Percentiles rank a stretch among this genome's conserved stretches.
Conservation (phyloP, 257 asterid species). For the Apocynum venetum region DNA sequence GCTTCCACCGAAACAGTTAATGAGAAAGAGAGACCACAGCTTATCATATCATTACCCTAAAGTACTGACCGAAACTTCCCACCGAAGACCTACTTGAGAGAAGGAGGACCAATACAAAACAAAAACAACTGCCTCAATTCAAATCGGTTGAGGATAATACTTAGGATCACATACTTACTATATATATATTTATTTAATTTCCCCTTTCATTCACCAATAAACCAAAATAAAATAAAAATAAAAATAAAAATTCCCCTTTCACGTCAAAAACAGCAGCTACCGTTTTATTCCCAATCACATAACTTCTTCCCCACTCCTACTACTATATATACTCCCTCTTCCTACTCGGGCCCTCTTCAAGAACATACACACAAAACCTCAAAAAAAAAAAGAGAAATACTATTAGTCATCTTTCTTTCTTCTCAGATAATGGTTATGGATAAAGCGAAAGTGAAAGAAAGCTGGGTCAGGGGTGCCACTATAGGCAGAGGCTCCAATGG, state of each 20-base stretch:
- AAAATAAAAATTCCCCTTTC: background rate
- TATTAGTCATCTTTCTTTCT: no score
- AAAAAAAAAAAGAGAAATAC: no score
- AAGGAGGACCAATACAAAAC: background rate
- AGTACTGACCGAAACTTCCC: background rate
- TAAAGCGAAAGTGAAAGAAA: background rate
- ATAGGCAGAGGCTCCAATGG: conserved; percentile 58
- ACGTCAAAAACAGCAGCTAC: conserved; percentile 13
- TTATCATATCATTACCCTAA: background rate
- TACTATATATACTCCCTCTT: background rate
- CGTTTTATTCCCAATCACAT: no score
- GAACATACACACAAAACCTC: background rate
- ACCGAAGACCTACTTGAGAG: background rate
- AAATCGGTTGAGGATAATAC: conserved; percentile 48
- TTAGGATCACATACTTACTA: background rate
- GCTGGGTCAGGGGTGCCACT: conserved; percentile 40
- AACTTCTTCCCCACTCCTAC: background rate
- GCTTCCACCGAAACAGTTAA: conserved; percentile 5
- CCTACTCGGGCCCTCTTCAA: background rate
- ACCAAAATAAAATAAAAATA: no score
- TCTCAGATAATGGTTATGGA: conserved; percentile 13
- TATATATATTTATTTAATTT: no score
- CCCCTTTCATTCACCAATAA: no score
- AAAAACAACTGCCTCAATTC: background rate
- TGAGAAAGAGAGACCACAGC: background rate